Evolutionary conservation across 768 basidiomycete genomes (phyloP).

Genomic region (Mrakia blollopis): DNA sequence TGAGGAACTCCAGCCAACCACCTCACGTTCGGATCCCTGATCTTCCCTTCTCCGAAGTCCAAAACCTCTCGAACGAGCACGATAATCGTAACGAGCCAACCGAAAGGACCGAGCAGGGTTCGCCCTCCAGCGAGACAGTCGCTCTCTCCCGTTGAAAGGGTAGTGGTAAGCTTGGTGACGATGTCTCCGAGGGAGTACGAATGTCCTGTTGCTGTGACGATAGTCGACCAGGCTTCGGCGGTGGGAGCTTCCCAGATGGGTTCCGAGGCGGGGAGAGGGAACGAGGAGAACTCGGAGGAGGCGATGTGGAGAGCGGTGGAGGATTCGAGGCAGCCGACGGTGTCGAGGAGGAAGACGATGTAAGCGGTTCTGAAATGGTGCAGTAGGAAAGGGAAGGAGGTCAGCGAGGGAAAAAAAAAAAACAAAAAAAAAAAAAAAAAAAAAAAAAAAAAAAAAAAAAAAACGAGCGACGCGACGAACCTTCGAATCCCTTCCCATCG

Average conservation of each 20-base stretch:
- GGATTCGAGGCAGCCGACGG: conserved; percentile 45
- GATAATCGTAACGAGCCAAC: conserved; percentile 42
- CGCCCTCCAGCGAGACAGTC: conserved; percentile 8
- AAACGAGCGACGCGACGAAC: neutral
- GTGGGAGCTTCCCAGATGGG: conserved; percentile 44
- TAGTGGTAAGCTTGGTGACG: neutral
- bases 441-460: neutral
- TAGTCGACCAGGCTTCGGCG: conserved; percentile 42
- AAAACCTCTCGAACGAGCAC: conserved; percentile 44
- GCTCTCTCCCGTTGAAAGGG: neutral
- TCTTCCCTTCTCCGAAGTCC: conserved; percentile 45
- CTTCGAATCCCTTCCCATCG: conserved; percentile 44
- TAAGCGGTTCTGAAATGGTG: conserved; percentile 36
- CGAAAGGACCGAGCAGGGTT: conserved; percentile 44
- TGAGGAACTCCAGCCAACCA: conserved; percentile 38
- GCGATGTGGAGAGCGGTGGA: conserved; percentile 41
- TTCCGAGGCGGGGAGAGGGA: conserved; percentile 47
- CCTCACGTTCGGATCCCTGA: conserved; percentile 34
- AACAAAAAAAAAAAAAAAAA: neutral
- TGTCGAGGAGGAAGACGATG: conserved; percentile 46
- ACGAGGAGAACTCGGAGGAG: conserved; percentile 39
- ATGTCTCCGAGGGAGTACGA: neutral
- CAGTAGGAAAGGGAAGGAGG: neutral
- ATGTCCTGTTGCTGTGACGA: conserved; percentile 33
- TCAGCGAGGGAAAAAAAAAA: too few relatives aligned